A percentile compares a stretch with the other conserved stretches of the same genome.
These are phyloP conservation scores for Persicaria tinctoria DNA, from an alignment of 148 eudicot species.

Conservation along the genomic window DNA sequence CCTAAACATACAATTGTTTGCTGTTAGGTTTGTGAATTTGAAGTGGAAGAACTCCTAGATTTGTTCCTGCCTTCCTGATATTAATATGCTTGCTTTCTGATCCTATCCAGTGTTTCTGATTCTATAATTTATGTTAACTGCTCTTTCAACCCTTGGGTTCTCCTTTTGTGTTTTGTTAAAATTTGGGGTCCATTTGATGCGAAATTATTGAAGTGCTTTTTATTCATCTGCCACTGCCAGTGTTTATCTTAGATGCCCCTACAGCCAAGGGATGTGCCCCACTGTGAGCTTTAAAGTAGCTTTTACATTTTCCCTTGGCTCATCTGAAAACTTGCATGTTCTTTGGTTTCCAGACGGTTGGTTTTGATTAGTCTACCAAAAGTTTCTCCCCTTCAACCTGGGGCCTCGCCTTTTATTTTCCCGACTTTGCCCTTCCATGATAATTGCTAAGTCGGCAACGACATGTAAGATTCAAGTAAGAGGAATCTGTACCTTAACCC, in stretches of 20 bases:
- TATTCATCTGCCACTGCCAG: conserved; percentile 7
- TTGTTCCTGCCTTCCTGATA: not conserved
- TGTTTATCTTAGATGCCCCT: conserved; percentile 7
- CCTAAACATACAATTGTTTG: not conserved
- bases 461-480: not conserved
- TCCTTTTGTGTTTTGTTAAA: not conserved
- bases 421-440: not conserved
- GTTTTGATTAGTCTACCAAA: not conserved
- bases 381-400: not conserved
- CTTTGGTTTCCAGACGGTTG: not conserved
- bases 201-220: not conserved
- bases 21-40: not conserved
- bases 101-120: not conserved
- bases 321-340: conserved; percentile 1
- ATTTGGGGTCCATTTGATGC: conserved; percentile 1
- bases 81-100: not conserved
- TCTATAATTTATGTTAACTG: conserved; percentile 4
- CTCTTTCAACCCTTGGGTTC: not conserved
- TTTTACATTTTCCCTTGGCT: conserved; percentile 2
- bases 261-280: not conserved
- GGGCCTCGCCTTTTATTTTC: not conserved
- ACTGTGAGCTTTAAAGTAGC: conserved; percentile 1
- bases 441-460: not conserved
- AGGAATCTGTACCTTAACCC: conserved; percentile 3
- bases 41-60: not conserved